These are phyloP conservation scores for Ceratobasidium sp. DNA, from an alignment of 1,284 basidiomycete genomes.

Conservation along the genomic window DNA sequence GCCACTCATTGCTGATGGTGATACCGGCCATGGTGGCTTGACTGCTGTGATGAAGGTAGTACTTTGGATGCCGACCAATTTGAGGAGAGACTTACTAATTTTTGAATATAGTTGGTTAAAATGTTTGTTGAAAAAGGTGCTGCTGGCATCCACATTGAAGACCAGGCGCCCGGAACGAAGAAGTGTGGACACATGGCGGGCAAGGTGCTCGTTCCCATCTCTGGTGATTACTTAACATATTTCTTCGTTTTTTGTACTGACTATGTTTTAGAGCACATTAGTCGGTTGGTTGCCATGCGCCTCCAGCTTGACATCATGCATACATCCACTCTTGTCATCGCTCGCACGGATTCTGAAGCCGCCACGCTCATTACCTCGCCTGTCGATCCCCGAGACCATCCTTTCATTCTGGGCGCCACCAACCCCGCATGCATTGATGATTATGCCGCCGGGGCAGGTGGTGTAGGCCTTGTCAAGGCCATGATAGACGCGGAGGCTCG, in stretches of 20 bases:
- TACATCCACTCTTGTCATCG: slow-evolving; percentile 74
- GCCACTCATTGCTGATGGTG: slow-evolving; percentile 60
- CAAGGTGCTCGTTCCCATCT: slow-evolving; percentile 61
- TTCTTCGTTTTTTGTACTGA: slow-evolving; percentile 49
- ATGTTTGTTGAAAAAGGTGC: slow-evolving; percentile 79
- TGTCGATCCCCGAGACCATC: slow-evolving; percentile 94
- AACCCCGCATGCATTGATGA: slow-evolving; percentile 58
- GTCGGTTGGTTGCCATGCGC: slow-evolving; percentile 76
- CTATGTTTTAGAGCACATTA: slow-evolving; percentile 76
- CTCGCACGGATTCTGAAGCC: slow-evolving; percentile 82
- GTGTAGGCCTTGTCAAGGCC: slow-evolving; percentile 65
- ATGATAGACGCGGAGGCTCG: slow-evolving; percentile 83
- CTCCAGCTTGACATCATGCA: slow-evolving; percentile 83
- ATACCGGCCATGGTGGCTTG: slow-evolving; percentile 66
- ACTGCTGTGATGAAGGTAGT: slow-evolving; percentile 68
- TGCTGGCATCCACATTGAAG: slow-evolving; percentile 76
- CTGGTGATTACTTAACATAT: slow-evolving; percentile 48
- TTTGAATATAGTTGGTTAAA: slow-evolving; percentile 56
- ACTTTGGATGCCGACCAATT: not conserved
- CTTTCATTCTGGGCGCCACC: slow-evolving; percentile 93
- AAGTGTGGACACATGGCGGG: slow-evolving; percentile 78
- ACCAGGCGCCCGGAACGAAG: slow-evolving; percentile 76
- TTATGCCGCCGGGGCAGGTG: slow-evolving; percentile 23
- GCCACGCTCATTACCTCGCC: slow-evolving; percentile 96
- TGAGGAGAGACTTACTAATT: not conserved